Conservation (phyloP, 129 eudicot genomes). For the Tagetes erecta region DNA sequence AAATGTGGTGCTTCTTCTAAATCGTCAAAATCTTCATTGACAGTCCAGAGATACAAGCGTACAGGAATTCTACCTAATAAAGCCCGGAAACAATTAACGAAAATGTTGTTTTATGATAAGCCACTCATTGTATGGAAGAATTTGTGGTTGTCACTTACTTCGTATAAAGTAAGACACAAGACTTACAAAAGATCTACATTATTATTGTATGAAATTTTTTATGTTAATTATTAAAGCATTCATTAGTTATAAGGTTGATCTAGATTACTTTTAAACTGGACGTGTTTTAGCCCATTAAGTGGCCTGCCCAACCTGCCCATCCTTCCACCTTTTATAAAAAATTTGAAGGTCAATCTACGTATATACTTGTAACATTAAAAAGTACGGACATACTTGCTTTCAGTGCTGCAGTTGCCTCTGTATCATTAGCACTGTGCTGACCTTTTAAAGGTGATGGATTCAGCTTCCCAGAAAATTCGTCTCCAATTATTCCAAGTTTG, state of each 20-base stretch:
- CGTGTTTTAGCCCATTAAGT: not conserved
- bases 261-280: not conserved
- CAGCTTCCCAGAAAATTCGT: constrained; percentile 57
- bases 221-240: not conserved
- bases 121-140: not conserved
- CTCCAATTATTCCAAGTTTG: constrained; percentile 67
- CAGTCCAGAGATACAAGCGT: constrained; percentile 67
- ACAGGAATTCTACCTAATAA: constrained; percentile 85
- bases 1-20: constrained; percentile 63
- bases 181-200: not conserved
- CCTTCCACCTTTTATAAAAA: not conserved
- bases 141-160: not conserved
- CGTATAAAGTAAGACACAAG: not conserved
- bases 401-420: constrained; percentile 47
- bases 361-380: not conserved
- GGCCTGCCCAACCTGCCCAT: not conserved
- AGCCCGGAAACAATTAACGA: constrained; percentile 17
- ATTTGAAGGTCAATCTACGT: not conserved
- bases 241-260: not conserved
- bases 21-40: constrained; percentile 58
- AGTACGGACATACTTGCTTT: constrained; percentile 55
- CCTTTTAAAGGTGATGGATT: constrained; percentile 44
- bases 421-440: constrained; percentile 39
- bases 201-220: not conserved
- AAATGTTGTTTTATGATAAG: not conserved